These are phyloP conservation scores for Bretschneidera sinensis DNA, from an alignment of 345 rosid genomes.

Conservation along the genomic window DNA sequence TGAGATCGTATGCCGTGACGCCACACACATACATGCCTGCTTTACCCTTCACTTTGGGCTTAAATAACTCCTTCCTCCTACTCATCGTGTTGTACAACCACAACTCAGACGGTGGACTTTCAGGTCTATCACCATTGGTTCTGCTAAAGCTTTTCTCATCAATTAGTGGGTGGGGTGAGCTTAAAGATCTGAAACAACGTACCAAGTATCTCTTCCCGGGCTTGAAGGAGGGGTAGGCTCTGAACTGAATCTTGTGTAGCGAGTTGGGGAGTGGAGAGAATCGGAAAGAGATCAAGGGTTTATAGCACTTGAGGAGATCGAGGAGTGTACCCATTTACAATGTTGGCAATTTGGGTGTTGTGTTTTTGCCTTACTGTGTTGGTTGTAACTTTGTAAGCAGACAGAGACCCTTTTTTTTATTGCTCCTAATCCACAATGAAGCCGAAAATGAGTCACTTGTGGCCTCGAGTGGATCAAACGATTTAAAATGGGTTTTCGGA, in stretches of 20 bases:
- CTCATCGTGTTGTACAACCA: conserved; percentile 89
- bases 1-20: conserved; percentile 91
- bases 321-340: conserved; percentile 49
- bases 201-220: conserved; percentile 23
- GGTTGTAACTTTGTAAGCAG: too few relatives aligned
- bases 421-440: too few relatives aligned
- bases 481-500: too few relatives aligned
- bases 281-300: conserved; percentile 36
- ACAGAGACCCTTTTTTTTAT: too few relatives aligned
- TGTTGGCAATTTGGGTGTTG: too few relatives aligned
- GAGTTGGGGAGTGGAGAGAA: conserved; percentile 30
- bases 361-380: too few relatives aligned
- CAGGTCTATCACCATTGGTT: conserved; percentile 11
- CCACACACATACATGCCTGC: conserved; percentile 98
- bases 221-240: conserved; percentile 13
- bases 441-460: too few relatives aligned
- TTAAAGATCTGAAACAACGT: conserved; percentile 34
- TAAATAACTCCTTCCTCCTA: conserved; percentile 62
- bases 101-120: conserved; percentile 39
- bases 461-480: too few relatives aligned
- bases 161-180: conserved; percentile 28
- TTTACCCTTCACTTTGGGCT: conserved; percentile 69
- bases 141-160: conserved; percentile 2
- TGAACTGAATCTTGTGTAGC: conserved; percentile 21
- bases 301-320: conserved; percentile 43